Conservation (phyloP, 768 basidiomycete species). For the Boletus rubropictus region DNA sequence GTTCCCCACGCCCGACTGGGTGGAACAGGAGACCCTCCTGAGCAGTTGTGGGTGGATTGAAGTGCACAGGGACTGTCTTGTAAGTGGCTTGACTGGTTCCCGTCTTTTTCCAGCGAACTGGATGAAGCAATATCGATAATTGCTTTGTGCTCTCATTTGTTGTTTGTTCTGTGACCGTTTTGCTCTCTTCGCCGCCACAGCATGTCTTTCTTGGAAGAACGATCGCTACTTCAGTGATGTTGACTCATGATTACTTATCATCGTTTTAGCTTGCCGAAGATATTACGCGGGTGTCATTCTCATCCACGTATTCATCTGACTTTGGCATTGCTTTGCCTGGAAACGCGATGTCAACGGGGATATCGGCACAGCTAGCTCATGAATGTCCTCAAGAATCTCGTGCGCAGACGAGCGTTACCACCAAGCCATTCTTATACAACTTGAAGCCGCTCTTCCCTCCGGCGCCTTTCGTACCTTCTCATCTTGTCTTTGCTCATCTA, state of each 20-base stretch:
- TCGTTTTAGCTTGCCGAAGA: constrained; percentile 24
- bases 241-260: constrained; percentile 15
- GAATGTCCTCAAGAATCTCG: constrained; percentile 23
- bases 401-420: constrained; percentile 21
- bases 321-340: constrained; percentile 45
- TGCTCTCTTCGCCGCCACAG: constrained; percentile 8
- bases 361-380: constrained; percentile 24
- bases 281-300: constrained; percentile 30
- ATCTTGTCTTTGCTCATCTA: constrained; percentile 64
- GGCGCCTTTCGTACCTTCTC: constrained; percentile 70
- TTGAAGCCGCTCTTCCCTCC: constrained; percentile 64
- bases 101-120: background rate
- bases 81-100: constrained; percentile 37
- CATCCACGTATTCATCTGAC: constrained; percentile 38
- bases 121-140: background rate
- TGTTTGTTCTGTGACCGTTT: background rate
- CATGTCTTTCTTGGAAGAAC: constrained; percentile 4
- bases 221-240: constrained; percentile 1
- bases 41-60: constrained; percentile 71
- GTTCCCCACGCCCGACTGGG: constrained; percentile 70
- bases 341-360: constrained; percentile 13
- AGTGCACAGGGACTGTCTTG: constrained; percentile 58
- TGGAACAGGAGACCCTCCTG: constrained; percentile 65
- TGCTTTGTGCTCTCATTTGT: constrained; percentile 2
- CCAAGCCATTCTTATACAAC: constrained; percentile 41